Evolutionary conservation across 192 early-diverging fungal species (phyloP).

Genomic region (Thamnidium elegans): DNA sequence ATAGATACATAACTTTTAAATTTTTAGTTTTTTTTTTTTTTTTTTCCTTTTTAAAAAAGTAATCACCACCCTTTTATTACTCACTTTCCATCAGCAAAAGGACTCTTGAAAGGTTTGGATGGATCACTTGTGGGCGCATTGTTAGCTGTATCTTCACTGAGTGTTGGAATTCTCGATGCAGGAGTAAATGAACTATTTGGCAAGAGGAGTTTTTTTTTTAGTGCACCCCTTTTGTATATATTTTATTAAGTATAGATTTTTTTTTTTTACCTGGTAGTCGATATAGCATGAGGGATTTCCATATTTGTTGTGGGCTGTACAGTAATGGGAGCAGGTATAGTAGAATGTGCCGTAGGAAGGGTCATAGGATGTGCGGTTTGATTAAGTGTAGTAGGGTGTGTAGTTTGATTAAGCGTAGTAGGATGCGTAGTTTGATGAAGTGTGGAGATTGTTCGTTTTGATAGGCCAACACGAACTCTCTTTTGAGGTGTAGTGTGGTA

Average conservation of each 20-base stretch:
- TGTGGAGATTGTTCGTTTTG: neutral
- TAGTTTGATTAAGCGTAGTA: neutral
- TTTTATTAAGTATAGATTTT: no score
- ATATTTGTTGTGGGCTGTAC: no score
- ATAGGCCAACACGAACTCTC: neutral
- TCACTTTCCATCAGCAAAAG: slow-evolving; percentile 2
- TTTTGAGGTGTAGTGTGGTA: neutral
- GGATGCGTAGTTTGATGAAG: neutral
- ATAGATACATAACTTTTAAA: slow-evolving; percentile 4
- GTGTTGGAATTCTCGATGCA: neutral
- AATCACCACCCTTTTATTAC: neutral
- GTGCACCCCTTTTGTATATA: no score
- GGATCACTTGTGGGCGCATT: neutral
- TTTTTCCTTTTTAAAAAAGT: neutral
- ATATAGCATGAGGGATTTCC: no score
- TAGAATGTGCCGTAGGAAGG: no score
- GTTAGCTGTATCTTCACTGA: neutral
- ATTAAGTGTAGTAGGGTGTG: no score
- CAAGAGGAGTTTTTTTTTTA: no score
- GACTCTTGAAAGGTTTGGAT: slow-evolving; percentile 6
- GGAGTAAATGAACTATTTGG: neutral
- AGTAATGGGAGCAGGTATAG: neutral
- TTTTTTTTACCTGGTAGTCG: no score
- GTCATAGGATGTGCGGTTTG: no score
- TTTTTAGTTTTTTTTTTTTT: neutral